A percentile compares a stretch with the other conserved stretches of the same genome.
Evolutionary conservation across 2,329 filamentous ascomycete genomes (phyloP).

Genomic region (Laburnicola sp.): DNA sequence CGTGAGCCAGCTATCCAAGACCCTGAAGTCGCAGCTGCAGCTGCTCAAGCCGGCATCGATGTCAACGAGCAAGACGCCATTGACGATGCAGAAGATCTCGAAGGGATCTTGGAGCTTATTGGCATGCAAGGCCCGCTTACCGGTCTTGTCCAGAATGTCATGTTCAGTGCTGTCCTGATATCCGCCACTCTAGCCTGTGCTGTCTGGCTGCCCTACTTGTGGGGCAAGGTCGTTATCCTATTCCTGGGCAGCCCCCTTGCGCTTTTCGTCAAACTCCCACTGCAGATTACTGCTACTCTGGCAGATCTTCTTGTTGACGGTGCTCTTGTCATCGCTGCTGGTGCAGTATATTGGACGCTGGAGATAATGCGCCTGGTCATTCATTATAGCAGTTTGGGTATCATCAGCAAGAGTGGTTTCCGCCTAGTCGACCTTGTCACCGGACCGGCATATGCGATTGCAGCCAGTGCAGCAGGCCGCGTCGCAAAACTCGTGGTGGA

Average conservation of each 20-base stretch:
- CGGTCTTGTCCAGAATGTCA: slow-evolving; percentile 88
- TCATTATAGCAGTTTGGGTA: slow-evolving; percentile 23
- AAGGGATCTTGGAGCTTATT: slow-evolving; percentile 93
- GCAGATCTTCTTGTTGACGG: slow-evolving; percentile 82
- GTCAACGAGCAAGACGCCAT: slow-evolving; percentile 69
- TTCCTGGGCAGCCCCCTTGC: slow-evolving; percentile 75
- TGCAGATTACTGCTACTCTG: slow-evolving; percentile 70
- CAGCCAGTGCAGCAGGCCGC: slow-evolving; percentile 40
- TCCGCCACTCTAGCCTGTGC: slow-evolving; percentile 80
- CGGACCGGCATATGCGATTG: slow-evolving; percentile 38
- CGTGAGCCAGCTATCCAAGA: slow-evolving; percentile 47
- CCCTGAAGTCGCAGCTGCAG: slow-evolving; percentile 65
- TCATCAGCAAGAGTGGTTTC: slow-evolving; percentile 22
- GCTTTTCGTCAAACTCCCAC: slow-evolving; percentile 67
- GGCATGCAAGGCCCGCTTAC: slow-evolving; percentile 93
- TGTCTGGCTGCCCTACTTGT: slow-evolving; percentile 88
- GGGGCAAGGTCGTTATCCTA: slow-evolving; percentile 82
- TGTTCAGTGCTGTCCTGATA: slow-evolving; percentile 91
- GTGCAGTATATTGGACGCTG: slow-evolving; percentile 48
- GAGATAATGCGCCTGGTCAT: slow-evolving; percentile 32
- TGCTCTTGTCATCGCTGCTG: slow-evolving; percentile 65
- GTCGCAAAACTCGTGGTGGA: slow-evolving; percentile 36
- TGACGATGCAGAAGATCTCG: slow-evolving; percentile 87
- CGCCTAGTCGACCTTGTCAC: slow-evolving; percentile 27
- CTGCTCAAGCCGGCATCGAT: slow-evolving; percentile 70